Percentiles rank a stretch among this genome's conserved stretches.
phyloP scores from a whole-genome alignment of 208 protist species.

The Trypanosoma brucei region DNA sequence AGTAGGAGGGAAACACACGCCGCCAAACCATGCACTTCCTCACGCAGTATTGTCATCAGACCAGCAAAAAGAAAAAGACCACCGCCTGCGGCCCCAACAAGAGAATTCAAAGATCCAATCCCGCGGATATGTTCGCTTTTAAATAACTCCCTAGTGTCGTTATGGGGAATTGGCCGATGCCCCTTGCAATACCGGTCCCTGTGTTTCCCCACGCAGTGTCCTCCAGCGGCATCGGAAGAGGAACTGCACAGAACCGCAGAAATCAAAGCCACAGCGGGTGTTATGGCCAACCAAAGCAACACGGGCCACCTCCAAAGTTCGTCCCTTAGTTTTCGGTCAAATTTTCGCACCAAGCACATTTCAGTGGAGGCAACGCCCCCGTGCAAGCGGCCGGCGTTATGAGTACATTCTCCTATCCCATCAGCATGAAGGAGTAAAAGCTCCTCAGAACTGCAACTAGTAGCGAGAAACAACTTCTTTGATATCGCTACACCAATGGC shows the following conservation, averaged over 20 bases:
- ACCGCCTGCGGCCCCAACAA: constrained; percentile 15
- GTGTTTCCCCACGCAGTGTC: neutral
- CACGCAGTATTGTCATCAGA: constrained; percentile 33
- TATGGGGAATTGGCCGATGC: neutral
- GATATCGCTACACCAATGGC: constrained; percentile 61
- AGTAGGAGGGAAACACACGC: constrained; percentile 28
- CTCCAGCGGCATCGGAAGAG: neutral
- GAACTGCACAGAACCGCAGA: neutral
- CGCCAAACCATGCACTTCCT: constrained; percentile 37
- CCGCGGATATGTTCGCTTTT: neutral
- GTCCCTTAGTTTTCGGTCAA: neutral
- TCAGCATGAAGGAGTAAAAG: neutral
- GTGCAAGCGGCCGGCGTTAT: neutral
- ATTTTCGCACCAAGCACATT: neutral
- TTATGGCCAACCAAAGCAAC: constrained; percentile 27
- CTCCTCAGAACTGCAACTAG: neutral
- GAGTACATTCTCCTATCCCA: neutral
- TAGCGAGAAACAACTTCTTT: constrained; percentile 31
- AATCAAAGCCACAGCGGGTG: constrained; percentile 24
- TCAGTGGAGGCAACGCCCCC: neutral
- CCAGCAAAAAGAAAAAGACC: constrained; percentile 72
- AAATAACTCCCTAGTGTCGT: neutral
- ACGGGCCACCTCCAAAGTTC: neutral
- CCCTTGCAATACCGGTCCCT: neutral
- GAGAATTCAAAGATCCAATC: neutral